phyloP scores from a whole-genome alignment of 2,329 filamentous ascomycete species.

The Fusarium praegraminearum region DNA sequence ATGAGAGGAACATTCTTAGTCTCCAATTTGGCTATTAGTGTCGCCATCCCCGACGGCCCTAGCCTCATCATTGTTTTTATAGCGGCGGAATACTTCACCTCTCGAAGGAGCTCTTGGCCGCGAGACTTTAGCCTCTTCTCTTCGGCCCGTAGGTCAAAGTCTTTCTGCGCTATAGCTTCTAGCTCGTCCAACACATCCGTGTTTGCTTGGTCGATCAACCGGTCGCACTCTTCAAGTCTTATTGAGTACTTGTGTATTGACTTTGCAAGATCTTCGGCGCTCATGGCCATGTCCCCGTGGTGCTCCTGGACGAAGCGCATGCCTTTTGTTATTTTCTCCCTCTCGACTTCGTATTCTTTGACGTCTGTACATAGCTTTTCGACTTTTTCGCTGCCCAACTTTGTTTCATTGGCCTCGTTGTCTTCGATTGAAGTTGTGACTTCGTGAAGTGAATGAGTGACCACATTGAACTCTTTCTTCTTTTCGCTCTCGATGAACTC shows the following conservation, averaged over 20 bases:
- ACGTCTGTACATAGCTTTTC: neutral
- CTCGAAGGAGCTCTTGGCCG: neutral
- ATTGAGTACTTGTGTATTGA: neutral
- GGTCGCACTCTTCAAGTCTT: neutral
- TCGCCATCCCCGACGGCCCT: neutral
- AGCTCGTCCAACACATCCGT: neutral
- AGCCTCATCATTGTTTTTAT: slow-evolving; percentile 1
- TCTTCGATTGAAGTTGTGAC: slow-evolving; percentile 1
- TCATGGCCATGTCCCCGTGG: neutral
- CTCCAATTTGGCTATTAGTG: neutral
- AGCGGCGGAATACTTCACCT: neutral
- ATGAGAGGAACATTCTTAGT: neutral
- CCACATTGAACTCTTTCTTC: neutral
- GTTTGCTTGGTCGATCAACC: slow-evolving; percentile 3
- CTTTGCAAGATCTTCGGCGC: neutral
- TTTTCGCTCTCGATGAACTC: neutral
- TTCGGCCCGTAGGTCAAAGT: neutral
- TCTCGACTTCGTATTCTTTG: slow-evolving; percentile 6
- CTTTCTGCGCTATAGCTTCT: neutral
- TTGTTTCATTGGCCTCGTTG: neutral
- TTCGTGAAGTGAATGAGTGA: neutral
- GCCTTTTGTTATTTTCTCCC: neutral
- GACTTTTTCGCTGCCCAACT: neutral
- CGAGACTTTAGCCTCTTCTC: neutral
- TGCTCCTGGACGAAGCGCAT: neutral